Percentiles rank a stretch among this genome's conserved stretches.
Conservation (phyloP, 2,329 filamentous ascomycete genomes). For the Dothideomycetes sp. region DNA sequence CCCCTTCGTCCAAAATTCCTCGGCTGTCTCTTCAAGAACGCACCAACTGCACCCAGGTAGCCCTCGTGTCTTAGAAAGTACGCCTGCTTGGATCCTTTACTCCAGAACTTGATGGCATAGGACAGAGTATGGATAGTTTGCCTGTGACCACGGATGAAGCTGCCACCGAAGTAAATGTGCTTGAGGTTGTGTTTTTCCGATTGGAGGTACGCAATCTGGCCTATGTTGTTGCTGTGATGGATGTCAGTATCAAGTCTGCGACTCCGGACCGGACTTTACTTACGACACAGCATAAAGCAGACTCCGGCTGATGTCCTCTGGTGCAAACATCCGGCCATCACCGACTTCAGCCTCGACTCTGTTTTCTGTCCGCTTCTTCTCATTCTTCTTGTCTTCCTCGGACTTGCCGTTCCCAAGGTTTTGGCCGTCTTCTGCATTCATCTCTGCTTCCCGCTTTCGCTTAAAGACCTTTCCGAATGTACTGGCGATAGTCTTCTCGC, state of each 20-base stretch:
- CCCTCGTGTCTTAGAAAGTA: slow-evolving; percentile 95
- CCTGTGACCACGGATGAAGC: slow-evolving; percentile 88
- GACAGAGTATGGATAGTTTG: slow-evolving; percentile 97
- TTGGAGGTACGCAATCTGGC: slow-evolving; percentile 95
- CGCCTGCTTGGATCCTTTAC: slow-evolving; percentile 82
- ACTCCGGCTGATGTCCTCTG: slow-evolving; percentile 79
- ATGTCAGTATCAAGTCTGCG: slow-evolving; percentile 15
- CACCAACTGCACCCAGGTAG: slow-evolving; percentile 86
- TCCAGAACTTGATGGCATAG: slow-evolving; percentile 98
- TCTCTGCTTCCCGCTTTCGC: slow-evolving; percentile 76
- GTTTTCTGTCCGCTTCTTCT: slow-evolving; percentile 14
- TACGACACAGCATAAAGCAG: slow-evolving; percentile 80
- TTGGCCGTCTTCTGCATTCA: slow-evolving; percentile 62
- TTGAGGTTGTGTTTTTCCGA: slow-evolving; percentile 85
- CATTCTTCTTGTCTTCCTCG: slow-evolving; percentile 12
- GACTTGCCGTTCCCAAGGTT: slow-evolving; percentile 42
- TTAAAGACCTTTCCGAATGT: slow-evolving; percentile 96
- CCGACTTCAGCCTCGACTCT: slow-evolving; percentile 23
- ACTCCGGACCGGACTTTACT: slow-evolving; percentile 6
- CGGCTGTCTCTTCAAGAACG: slow-evolving; percentile 85
- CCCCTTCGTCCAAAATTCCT: slow-evolving; percentile 74
- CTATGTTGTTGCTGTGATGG: slow-evolving; percentile 74
- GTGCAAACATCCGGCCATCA: slow-evolving; percentile 50
- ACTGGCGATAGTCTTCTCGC: slow-evolving; percentile 88
- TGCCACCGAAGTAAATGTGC: slow-evolving; percentile 94